Conservation (phyloP, 306 rosid genomes). For the Vicia villosa region DNA sequence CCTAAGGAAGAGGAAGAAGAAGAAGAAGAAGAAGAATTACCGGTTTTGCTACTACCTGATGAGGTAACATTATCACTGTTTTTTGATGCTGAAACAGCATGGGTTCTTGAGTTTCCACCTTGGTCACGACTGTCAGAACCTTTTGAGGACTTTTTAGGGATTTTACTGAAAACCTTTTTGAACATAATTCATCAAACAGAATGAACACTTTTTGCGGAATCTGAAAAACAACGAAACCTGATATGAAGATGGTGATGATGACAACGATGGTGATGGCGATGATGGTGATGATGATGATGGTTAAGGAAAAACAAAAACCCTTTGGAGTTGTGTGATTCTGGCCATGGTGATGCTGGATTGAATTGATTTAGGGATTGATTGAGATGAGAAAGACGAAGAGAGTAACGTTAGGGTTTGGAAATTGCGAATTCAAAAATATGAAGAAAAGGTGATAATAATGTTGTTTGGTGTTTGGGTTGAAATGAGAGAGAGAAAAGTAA, state of each 20-base stretch:
- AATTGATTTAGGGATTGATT: constrained; percentile 19
- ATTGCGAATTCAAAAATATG: constrained; percentile 25
- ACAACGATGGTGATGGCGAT: not conserved
- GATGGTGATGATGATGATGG: not conserved
- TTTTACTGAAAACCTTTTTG: constrained; percentile 59
- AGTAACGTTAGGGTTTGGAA: constrained; percentile 1
- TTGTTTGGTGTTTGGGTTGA: constrained; percentile 28
- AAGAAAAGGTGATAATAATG: not conserved
- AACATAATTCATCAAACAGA: constrained; percentile 55
- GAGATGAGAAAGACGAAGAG: constrained; percentile 35
- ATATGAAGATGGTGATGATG: not conserved
- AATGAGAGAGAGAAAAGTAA: constrained; percentile 6
- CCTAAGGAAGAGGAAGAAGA: too few relatives aligned
- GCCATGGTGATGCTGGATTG: constrained; percentile 29
- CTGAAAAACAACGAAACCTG: constrained; percentile 15
- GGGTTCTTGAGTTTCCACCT: constrained; percentile 44
- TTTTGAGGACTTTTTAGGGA: constrained; percentile 65
- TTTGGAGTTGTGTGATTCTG: constrained; percentile 21
- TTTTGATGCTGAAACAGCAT: constrained; percentile 38
- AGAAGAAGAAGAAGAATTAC: constrained; percentile 46
- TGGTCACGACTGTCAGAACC: constrained; percentile 50
- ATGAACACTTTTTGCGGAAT: constrained; percentile 13
- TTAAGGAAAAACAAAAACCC: constrained; percentile 1
- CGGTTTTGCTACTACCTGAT: constrained; percentile 46
- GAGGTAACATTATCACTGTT: constrained; percentile 38